Conservation (phyloP, 345 rosid genomes). For the Eucalyptus sp. region DNA sequence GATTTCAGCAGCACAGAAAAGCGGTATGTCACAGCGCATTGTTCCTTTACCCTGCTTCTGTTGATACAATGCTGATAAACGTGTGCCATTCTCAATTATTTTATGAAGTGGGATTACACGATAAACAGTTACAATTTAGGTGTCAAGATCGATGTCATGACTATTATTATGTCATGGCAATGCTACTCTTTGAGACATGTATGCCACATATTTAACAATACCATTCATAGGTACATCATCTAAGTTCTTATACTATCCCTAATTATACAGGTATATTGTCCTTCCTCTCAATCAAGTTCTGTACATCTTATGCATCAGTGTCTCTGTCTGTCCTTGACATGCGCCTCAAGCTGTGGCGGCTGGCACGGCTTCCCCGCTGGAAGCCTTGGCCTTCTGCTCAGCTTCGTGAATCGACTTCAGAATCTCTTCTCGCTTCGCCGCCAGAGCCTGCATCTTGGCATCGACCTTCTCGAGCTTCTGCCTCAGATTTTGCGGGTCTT, state of each 20-base stretch:
- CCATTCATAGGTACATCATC: neutral
- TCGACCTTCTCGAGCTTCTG: slow-evolving; percentile 55
- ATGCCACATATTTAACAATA: neutral
- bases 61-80: neutral
- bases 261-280: neutral
- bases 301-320: neutral
- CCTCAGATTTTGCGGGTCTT: slow-evolving; percentile 48
- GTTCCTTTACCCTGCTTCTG: neutral
- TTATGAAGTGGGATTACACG: neutral
- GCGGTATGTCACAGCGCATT: neutral
- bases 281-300: neutral
- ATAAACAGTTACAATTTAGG: neutral
- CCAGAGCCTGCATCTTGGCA: slow-evolving; percentile 47
- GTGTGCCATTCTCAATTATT: neutral
- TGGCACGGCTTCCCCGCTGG: neutral
- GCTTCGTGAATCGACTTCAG: slow-evolving; percentile 30
- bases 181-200: neutral
- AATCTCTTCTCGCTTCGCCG: slow-evolving; percentile 40
- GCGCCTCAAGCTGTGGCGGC: neutral
- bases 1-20: neutral
- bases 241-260: neutral
- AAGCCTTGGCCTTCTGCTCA: slow-evolving; percentile 7
- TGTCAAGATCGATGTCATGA: neutral
- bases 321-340: neutral
- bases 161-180: neutral